phyloP scores from a whole-genome alignment of 192 early-diverging fungal genomes.

The Mortierella alpina region DNA sequence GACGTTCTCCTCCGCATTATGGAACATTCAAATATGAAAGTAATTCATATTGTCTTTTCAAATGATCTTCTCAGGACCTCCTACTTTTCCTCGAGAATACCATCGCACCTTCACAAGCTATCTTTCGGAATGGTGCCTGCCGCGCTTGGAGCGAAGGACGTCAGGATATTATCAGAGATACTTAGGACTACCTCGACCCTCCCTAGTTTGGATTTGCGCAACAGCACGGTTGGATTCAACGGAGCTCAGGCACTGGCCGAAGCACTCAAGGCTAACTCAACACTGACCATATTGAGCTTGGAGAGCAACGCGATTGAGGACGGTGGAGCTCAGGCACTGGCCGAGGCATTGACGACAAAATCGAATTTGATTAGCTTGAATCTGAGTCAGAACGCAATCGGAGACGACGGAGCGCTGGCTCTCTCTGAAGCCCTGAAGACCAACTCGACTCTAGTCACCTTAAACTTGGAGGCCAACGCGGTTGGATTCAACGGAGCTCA shows the following conservation, averaged over 20 bases:
- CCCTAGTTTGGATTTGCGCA: too few species aligned
- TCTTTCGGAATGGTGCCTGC: background rate
- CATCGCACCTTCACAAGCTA: background rate
- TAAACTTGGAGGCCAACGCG: background rate
- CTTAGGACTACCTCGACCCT: too few species aligned
- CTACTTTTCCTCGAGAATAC: background rate
- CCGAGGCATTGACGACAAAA: background rate
- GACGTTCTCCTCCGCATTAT: background rate
- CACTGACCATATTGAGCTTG: background rate
- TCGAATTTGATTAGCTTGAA: slow-evolving; percentile 1
- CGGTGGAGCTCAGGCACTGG: background rate
- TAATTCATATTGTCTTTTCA: background rate
- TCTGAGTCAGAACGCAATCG: background rate
- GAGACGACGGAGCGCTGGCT: background rate
- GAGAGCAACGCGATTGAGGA: background rate
- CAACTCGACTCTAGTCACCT: background rate
- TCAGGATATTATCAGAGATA: background rate
- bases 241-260: background rate
- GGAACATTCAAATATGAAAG: background rate
- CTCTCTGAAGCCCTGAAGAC: background rate
- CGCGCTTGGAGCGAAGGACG: too few species aligned
- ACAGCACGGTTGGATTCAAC: too few species aligned
- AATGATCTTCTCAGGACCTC: background rate
- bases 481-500: background rate
- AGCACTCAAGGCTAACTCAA: background rate